Conservation (phyloP, 2,329 filamentous ascomycete genomes). For the Chaetothyriales sp. region DNA sequence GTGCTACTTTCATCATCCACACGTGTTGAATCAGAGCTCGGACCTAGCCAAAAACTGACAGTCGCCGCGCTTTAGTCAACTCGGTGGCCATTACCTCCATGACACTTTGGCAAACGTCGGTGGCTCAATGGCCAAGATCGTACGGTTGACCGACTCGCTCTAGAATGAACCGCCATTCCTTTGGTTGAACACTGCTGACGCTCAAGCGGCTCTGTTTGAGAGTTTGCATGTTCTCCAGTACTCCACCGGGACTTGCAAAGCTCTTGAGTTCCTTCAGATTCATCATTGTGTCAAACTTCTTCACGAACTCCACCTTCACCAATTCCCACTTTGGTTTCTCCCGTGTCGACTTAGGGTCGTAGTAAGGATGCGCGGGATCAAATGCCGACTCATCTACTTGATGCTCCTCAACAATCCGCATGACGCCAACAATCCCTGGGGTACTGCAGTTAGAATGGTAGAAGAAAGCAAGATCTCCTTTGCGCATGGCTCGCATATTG, state of each 20-base stretch:
- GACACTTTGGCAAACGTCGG: not conserved
- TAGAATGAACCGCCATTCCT: slow-evolving; percentile 38
- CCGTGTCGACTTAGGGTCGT: slow-evolving; percentile 60
- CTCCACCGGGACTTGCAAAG: slow-evolving; percentile 41
- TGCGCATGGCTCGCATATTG: slow-evolving; percentile 81
- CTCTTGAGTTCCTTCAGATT: slow-evolving; percentile 58
- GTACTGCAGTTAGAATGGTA: slow-evolving; percentile 91
- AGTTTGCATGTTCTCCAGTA: slow-evolving; percentile 65
- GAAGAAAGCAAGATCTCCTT: slow-evolving; percentile 87
- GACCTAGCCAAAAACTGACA: not conserved
- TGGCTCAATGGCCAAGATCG: slow-evolving; percentile 8
- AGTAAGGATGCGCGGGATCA: slow-evolving; percentile 62
- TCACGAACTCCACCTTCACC: slow-evolving; percentile 75
- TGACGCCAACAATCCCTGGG: slow-evolving; percentile 72
- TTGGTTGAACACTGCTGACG: slow-evolving; percentile 42
- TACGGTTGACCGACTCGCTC: slow-evolving; percentile 25
- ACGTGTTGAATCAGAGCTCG: not conserved
- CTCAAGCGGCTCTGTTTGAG: slow-evolving; percentile 71
- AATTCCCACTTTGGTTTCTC: slow-evolving; percentile 70
- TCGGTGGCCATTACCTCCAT: not conserved
- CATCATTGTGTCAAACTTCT: slow-evolving; percentile 63
- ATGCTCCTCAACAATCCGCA: slow-evolving; percentile 79
- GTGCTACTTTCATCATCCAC: no score
- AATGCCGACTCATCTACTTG: slow-evolving; percentile 66
- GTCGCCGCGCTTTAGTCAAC: not conserved